Percentiles rank a stretch among this genome's conserved stretches.
Conservation (phyloP, 2,329 filamentous ascomycete genomes). For the Aotearoamyces nothofagi region DNA sequence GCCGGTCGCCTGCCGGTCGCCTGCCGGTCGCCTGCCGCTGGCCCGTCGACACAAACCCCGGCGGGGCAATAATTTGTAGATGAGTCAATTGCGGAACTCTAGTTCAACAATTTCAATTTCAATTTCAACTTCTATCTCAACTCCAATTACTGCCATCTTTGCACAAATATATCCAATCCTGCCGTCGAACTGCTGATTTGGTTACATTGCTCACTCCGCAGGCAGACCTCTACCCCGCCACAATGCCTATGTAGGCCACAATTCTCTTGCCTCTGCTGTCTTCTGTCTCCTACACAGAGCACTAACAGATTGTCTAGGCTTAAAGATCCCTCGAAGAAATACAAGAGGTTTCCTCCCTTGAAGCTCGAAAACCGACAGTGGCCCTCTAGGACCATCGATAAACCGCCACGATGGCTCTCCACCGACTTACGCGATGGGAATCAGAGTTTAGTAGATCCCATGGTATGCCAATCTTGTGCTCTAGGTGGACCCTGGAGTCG, state of each 20-base stretch:
- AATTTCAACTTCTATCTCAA: neutral
- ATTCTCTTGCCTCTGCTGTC: neutral
- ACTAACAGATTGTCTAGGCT: constrained; percentile 32
- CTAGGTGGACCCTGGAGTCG: too few relatives aligned
- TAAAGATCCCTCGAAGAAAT: constrained; percentile 63
- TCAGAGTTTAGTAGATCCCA: constrained; percentile 83
- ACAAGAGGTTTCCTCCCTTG: constrained; percentile 52
- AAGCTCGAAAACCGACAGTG: constrained; percentile 33
- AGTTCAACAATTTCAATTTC: neutral
- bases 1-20: too few relatives aligned
- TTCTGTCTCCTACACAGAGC: neutral
- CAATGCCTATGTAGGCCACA: constrained; percentile 1
- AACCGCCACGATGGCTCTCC: constrained; percentile 79
- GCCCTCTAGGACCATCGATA: constrained; percentile 43
- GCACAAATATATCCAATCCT: neutral
- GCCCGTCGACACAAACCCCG: too few relatives aligned
- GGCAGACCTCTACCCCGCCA: too few relatives aligned
- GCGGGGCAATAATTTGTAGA: too few relatives aligned
- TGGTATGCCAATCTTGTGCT: constrained; percentile 44
- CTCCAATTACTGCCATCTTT: neutral
- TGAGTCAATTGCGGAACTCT: neutral
- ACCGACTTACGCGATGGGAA: constrained; percentile 87
- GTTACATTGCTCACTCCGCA: too few relatives aligned
- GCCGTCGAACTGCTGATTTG: neutral
- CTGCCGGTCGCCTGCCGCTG: too few relatives aligned